Conservation (phyloP, 257 asterid genomes). For the Primulina huaijiensis region DNA sequence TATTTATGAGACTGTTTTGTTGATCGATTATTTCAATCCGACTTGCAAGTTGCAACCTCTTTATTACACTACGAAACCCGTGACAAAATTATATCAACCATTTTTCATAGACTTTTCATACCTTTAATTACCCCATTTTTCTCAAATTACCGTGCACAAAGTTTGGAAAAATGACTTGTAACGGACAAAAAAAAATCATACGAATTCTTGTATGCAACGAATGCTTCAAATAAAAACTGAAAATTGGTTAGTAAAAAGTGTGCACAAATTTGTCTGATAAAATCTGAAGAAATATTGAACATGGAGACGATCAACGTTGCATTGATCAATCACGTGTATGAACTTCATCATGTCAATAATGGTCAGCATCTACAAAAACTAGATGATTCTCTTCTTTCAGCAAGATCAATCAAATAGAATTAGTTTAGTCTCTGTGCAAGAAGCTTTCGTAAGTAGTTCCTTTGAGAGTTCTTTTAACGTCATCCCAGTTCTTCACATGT, state of each 20-base stretch:
- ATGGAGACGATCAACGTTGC: slow-evolving; percentile 25
- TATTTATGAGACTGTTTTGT: too few relatives aligned
- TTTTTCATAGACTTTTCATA: too few relatives aligned
- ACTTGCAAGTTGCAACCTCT: too few relatives aligned
- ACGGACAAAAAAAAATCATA: too few relatives aligned
- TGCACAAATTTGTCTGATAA: neutral
- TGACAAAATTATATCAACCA: too few relatives aligned
- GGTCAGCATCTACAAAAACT: neutral
- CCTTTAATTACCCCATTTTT: too few relatives aligned
- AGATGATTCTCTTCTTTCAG: neutral
- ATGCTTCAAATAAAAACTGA: neutral
- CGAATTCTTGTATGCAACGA: slow-evolving; percentile 14
- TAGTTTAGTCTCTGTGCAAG: slow-evolving; percentile 57
- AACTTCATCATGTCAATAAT: slow-evolving; percentile 14
- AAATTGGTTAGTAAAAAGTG: neutral
- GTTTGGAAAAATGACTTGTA: too few relatives aligned
- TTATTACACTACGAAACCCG: too few relatives aligned
- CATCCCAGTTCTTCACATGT: slow-evolving; percentile 80
- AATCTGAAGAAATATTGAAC: neutral
- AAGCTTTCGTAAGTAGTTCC: slow-evolving; percentile 77
- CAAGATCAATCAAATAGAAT: slow-evolving; percentile 6
- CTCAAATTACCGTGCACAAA: too few relatives aligned
- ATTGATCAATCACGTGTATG: slow-evolving; percentile 26
- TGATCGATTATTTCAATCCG: too few relatives aligned
- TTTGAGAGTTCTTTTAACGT: slow-evolving; percentile 49